Evolutionary conservation across 2,329 filamentous ascomycete species (phyloP), one percentile per base, ranked within the genome.

Genomic region (Colletotrichum magnum): DNA sequence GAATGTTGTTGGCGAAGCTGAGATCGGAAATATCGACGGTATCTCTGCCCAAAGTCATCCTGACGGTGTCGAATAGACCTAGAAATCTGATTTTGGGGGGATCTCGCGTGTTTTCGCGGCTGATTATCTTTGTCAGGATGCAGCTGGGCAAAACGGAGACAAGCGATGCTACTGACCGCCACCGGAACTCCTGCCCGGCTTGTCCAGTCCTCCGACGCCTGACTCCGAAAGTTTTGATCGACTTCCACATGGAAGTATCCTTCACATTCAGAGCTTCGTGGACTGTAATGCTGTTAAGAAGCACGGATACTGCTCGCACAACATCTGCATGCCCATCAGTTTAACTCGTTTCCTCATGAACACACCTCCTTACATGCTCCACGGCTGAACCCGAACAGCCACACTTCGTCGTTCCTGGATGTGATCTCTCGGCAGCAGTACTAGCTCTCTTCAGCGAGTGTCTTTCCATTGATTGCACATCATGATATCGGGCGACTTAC

Each of bases 301-400:
- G 72, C 6, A 79, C 79, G 18, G 80, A 77, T 1, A 83, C 80
- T 6, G 79, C 79, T 3, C 81, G 75, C 5, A 80, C 78, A 6
- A 82, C 77, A 73, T 77, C 69, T 71, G 13, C 3, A 5, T 5
- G 2, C 2, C 9, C 3, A 10, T 59, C 3, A 58, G 12, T 24
- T 15, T 5, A 12, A 6, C 24, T 12, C 18, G 7, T 0, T 51
- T 12, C 21, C 9, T 7, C 0, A 16, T 26, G 18, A 10, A 21
- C 0, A 0, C 5, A 21, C 13, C 24, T 58, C 5, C 68, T 39
- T 63, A 72, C 73, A 83, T 2, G 80, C 80, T 16, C 81, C 81
- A 51, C 80, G 76, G 39, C 79, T 79, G 68, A 80, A 80, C 10
- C 80, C 81, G 48, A 79, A 83, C 7, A 84, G 69, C 74, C 79